Evolutionary conservation across 148 eudicot species (phyloP).

Genomic region (Persicaria maculosa): DNA sequence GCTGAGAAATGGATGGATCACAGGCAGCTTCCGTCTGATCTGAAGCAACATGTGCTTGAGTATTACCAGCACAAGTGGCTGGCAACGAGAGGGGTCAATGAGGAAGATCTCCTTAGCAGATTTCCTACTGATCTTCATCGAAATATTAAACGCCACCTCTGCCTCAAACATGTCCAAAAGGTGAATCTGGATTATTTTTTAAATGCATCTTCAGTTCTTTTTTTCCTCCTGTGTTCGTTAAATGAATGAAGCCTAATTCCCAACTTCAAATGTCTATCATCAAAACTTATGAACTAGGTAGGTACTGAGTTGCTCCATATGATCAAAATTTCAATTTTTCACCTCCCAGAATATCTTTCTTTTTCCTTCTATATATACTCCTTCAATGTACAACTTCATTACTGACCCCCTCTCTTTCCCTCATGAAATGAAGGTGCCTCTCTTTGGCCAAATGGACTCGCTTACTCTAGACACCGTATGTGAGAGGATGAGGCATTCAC

Average conservation of each 20-base stretch:
- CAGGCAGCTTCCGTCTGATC: conserved; percentile 40
- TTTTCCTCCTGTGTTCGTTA: too few relatives aligned
- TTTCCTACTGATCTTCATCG: conserved; percentile 49
- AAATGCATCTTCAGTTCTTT: too few relatives aligned
- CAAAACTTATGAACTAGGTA: conserved; percentile 40
- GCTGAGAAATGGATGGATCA: conserved; percentile 64
- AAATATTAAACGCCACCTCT: conserved; percentile 56
- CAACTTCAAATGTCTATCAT: too few relatives aligned
- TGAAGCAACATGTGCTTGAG: conserved; percentile 38
- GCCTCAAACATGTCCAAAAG: conserved; percentile 46
- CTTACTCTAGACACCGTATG: conserved; percentile 45
- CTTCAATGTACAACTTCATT: neutral
- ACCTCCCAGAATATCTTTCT: too few relatives aligned
- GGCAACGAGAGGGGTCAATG: conserved; percentile 58
- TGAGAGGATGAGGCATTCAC: conserved; percentile 45
- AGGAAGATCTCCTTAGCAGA: conserved; percentile 38
- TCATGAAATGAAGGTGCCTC: conserved; percentile 32
- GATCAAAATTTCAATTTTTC: too few relatives aligned
- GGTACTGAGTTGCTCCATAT: conserved; percentile 91
- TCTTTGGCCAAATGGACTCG: conserved; percentile 52
- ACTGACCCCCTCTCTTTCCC: too few relatives aligned
- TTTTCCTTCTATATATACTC: too few relatives aligned
- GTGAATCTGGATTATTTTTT: conserved; percentile 27
- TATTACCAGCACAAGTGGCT: conserved; percentile 60
- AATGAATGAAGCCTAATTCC: too few relatives aligned